Evolutionary conservation across 495 filamentous ascomycete genomes (phyloP).

Genomic region (Trichoderma reesei): DNA sequence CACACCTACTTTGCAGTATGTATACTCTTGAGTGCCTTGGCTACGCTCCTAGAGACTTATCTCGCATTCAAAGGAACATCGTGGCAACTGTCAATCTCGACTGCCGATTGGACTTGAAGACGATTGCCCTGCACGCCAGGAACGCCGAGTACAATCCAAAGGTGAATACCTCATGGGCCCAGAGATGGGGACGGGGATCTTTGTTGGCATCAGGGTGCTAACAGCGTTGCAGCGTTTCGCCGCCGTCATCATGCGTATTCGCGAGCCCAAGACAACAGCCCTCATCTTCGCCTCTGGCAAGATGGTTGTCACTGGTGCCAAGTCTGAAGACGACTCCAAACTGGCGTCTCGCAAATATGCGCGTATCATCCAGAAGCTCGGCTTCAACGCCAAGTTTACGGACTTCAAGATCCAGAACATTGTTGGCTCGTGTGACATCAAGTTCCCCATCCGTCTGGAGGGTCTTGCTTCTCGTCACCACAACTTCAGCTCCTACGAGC

Average conservation of each 20-base stretch:
- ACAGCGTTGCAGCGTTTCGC: conserved; percentile 80
- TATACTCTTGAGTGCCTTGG: conserved; percentile 38
- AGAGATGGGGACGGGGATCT: conserved; percentile 26
- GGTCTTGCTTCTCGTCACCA: conserved; percentile 93
- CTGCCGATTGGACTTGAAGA: conserved; percentile 97
- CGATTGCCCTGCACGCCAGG: conserved; percentile 93
- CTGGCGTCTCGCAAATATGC: conserved; percentile 96
- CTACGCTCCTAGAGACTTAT: conserved; percentile 47
- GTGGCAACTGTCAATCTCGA: conserved; percentile 98
- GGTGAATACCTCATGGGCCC: conserved; percentile 45
- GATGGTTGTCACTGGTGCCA: conserved; percentile 99
- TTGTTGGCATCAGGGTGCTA: conserved; percentile 30
- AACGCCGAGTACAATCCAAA: conserved; percentile 98
- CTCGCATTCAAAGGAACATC: conserved; percentile 81
- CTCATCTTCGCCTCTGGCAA: conserved; percentile 97
- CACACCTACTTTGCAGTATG: conserved; percentile 97
- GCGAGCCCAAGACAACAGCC: conserved; percentile 96
- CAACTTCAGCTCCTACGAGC: conserved; percentile 98
- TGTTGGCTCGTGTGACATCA: conserved; percentile 97
- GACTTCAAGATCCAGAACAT: conserved; percentile 99
- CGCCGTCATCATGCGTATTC: conserved; percentile 99
- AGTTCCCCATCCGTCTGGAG: conserved; percentile 96
- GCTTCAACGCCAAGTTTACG: conserved; percentile 98
- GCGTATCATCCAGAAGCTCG: conserved; percentile 98
- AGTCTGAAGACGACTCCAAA: conserved; percentile 96